These are phyloP conservation scores for Hemileccinum impolitum DNA, from an alignment of 768 basidiomycete species.

Conservation along the genomic window DNA sequence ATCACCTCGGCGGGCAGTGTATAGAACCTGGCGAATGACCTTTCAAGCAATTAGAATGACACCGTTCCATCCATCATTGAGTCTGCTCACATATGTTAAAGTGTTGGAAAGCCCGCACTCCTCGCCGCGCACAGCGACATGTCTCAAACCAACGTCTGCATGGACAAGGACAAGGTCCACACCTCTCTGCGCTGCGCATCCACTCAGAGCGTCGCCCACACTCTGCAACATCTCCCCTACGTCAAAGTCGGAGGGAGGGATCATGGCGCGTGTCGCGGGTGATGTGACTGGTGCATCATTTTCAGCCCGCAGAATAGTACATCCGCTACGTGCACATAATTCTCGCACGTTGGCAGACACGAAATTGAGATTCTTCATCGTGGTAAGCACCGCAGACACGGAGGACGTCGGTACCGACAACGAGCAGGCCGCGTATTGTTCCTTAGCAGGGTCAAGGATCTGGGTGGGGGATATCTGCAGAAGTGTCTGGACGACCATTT, in stretches of 20 bases:
- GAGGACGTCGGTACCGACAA: slow-evolving; percentile 84
- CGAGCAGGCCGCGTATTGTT: slow-evolving; percentile 88
- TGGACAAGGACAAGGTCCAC: slow-evolving; percentile 92
- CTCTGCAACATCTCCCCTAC: slow-evolving; percentile 88
- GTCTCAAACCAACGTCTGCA: slow-evolving; percentile 83
- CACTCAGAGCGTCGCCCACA: slow-evolving; percentile 84
- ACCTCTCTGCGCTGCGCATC: slow-evolving; percentile 75
- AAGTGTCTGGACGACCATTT: slow-evolving; percentile 88
- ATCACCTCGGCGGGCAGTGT: slow-evolving; percentile 67
- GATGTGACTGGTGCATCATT: slow-evolving; percentile 17
- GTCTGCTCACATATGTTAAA: slow-evolving; percentile 72
- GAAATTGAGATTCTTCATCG: slow-evolving; percentile 93
- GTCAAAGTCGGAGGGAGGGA: slow-evolving; percentile 67
- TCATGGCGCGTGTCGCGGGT: slow-evolving; percentile 14
- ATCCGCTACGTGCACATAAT: slow-evolving; percentile 20
- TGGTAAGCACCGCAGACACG: slow-evolving; percentile 83
- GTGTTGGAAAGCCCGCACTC: slow-evolving; percentile 81
- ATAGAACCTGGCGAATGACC: slow-evolving; percentile 83
- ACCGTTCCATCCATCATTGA: neutral
- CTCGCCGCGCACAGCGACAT: slow-evolving; percentile 80
- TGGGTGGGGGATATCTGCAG: slow-evolving; percentile 89
- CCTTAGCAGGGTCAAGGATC: slow-evolving; percentile 87
- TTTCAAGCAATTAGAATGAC: slow-evolving; percentile 33
- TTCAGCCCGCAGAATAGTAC: slow-evolving; percentile 14
- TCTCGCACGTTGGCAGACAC: slow-evolving; percentile 80